Evolutionary conservation across 176 grass and related monocot genomes (phyloP).

Genomic region (Aegilops tauschii): DNA sequence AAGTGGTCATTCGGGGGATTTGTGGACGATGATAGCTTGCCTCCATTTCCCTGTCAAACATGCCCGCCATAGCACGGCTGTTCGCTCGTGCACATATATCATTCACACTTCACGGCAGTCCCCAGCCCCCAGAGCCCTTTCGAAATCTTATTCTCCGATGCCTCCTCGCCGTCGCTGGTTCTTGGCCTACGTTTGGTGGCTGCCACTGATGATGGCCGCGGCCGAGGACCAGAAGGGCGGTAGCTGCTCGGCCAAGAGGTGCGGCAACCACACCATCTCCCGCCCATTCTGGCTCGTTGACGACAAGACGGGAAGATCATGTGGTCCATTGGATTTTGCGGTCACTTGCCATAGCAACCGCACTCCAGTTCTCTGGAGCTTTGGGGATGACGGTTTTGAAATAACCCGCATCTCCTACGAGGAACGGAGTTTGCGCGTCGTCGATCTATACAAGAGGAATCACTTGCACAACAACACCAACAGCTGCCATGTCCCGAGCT

Average conservation of each 20-base stretch:
- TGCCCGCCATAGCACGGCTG: no score
- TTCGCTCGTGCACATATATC: no score
- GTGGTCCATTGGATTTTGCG: neutral
- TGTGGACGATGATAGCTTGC: no score
- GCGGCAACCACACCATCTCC: neutral
- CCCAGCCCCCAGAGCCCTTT: neutral
- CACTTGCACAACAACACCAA: neutral
- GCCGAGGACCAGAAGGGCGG: neutral
- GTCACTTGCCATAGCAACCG: neutral
- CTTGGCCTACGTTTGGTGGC: no score
- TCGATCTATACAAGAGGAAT: neutral
- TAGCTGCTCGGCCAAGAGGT: neutral
- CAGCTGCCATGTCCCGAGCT: neutral
- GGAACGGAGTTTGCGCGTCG: neutral
- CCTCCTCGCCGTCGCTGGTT: neutral
- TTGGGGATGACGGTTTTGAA: no score
- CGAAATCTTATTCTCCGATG: neutral
- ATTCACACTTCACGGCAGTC: no score
- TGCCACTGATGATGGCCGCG: neutral
- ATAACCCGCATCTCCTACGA: neutral
- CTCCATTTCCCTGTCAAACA: no score
- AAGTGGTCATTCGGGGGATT: no score
- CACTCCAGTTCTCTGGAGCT: neutral
- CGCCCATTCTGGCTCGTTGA: neutral
- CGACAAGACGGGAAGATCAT: neutral